Conservation (phyloP, 768 basidiomycete species). For the Tylopilus subfusipes region DNA sequence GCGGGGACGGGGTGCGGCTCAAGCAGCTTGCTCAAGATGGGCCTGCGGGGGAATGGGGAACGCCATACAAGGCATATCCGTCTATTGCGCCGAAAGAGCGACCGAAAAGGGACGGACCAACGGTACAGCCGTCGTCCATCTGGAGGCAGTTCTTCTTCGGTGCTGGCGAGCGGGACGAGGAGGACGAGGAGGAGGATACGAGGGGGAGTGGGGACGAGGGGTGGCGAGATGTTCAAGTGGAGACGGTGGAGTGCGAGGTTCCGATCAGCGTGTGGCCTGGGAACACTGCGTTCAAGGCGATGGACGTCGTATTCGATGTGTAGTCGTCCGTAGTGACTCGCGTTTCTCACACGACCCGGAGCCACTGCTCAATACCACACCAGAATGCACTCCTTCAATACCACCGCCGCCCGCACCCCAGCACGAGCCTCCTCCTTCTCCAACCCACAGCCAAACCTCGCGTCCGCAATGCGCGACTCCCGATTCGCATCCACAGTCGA, state of each 20-base stretch:
- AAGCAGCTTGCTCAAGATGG: slow-evolving; percentile 58
- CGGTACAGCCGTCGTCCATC: slow-evolving; percentile 6
- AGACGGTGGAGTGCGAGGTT: slow-evolving; percentile 94
- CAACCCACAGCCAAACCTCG: slow-evolving; percentile 52
- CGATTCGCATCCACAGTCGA: slow-evolving; percentile 76
- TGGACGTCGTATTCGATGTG: slow-evolving; percentile 76
- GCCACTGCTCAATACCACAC: not conserved
- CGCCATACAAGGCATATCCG: slow-evolving; percentile 55
- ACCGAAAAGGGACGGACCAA: slow-evolving; percentile 11
- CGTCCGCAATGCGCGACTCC: slow-evolving; percentile 61
- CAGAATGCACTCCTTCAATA: slow-evolving; percentile 44
- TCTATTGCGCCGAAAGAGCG: slow-evolving; percentile 61
- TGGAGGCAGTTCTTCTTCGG: slow-evolving; percentile 44
- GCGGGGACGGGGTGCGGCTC: slow-evolving; percentile 50
- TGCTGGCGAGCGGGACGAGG: slow-evolving; percentile 48
- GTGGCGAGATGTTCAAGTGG: slow-evolving; percentile 67
- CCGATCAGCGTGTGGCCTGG: slow-evolving; percentile 86
- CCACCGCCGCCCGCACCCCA: slow-evolving; percentile 54
- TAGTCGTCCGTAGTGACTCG: slow-evolving; percentile 17
- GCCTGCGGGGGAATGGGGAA: slow-evolving; percentile 66
- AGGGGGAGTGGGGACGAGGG: slow-evolving; percentile 58
- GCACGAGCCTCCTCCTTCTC: slow-evolving; percentile 71
- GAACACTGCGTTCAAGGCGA: slow-evolving; percentile 80
- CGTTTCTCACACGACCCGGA: too few species aligned
- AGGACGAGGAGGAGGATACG: slow-evolving; percentile 34